Base-by-base conservation (phyloP, 2,329 filamentous ascomycete genomes). In the Paecilomyces sp. region DNA sequence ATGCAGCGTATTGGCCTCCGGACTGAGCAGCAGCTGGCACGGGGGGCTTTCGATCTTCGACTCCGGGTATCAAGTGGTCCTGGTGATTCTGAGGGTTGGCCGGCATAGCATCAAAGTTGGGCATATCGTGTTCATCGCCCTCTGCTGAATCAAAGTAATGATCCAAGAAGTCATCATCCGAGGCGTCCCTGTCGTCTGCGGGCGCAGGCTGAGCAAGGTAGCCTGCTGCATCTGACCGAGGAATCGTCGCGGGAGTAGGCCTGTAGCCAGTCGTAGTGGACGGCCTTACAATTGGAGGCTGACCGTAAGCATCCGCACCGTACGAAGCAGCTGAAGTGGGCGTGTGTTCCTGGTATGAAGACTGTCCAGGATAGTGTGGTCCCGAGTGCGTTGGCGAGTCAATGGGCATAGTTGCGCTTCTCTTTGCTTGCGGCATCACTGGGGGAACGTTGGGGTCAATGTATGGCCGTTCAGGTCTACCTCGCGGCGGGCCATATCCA, bases 51-150 rank as follows among this genome's bases (percentile, higher is more conserved):
- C 63, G 62, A 52, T 67, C 70, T 31, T 75, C 73, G 57, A 75
- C 63, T 24, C 72, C 72, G 59, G 73, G 66, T 24, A 71, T 52
- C 51, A 63, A 53, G 28, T 61, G 58, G 13, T 61, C 61, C 9
- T 58, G 61, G 15, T 61, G 61, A 22, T 54, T 54, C 18, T 50
- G 22, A 5, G 61, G 58, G 13, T 57, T 57, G 3, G 55, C 18
- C n/a, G 78, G 75, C 62, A 82, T 80, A 2, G 80, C 81, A 67
- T 86, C 83, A 64, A 87, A 87, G 64, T 88, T 82, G 2, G 85
- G 85, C 83, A 87, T 86, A 55, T 86, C 84, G 18, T 79, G 78
- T 55, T 84, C 81, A 56, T 71, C 66, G 41, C 71, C 58, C 15
- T 65, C 80, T 74, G 66, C 80, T 75, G 66, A 76, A 67, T 82